Conservation (phyloP, 1,284 basidiomycete species). For the Ustilago crameri region DNA sequence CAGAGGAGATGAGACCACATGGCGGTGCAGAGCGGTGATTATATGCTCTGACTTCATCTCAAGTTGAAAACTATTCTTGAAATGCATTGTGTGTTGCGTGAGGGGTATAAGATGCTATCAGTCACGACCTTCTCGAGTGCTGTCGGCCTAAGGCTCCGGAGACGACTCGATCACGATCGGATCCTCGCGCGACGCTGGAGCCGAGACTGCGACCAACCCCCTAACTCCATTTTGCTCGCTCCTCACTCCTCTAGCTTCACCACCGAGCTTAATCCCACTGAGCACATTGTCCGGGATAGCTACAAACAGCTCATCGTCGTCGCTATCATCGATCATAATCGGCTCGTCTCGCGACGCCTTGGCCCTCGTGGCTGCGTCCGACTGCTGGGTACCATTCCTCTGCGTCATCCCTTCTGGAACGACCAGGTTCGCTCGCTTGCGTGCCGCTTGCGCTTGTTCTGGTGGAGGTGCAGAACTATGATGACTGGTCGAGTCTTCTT, state of each 20-base stretch:
- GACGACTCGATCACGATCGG: constrained; percentile 48
- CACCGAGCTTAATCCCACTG: background rate
- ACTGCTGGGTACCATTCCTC: constrained; percentile 9
- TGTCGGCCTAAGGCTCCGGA: constrained; percentile 20
- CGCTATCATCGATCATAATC: constrained; percentile 38
- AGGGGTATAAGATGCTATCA: too few species aligned
- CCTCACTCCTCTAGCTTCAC: background rate
- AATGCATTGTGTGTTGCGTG: too few species aligned
- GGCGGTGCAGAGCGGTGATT: constrained; percentile 13
- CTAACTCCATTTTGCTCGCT: background rate
- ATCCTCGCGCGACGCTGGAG: constrained; percentile 11
- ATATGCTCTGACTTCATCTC: background rate
- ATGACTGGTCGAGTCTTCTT: background rate
- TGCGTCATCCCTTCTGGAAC: constrained; percentile 17
- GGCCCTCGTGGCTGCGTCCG: background rate
- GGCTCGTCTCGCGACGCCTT: constrained; percentile 17
- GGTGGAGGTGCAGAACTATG: background rate
- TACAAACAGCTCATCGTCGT: constrained; percentile 29
- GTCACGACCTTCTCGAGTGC: too few species aligned
- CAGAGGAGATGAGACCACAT: background rate
- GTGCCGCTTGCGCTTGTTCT: background rate
- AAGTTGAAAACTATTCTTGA: background rate
- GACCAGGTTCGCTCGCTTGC: constrained; percentile 2
- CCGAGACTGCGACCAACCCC: background rate
- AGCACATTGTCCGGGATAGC: constrained; percentile 5